These are phyloP conservation scores for Gossypium longicalyx DNA, from an alignment of 345 rosid genomes.

Conservation along the genomic window DNA sequence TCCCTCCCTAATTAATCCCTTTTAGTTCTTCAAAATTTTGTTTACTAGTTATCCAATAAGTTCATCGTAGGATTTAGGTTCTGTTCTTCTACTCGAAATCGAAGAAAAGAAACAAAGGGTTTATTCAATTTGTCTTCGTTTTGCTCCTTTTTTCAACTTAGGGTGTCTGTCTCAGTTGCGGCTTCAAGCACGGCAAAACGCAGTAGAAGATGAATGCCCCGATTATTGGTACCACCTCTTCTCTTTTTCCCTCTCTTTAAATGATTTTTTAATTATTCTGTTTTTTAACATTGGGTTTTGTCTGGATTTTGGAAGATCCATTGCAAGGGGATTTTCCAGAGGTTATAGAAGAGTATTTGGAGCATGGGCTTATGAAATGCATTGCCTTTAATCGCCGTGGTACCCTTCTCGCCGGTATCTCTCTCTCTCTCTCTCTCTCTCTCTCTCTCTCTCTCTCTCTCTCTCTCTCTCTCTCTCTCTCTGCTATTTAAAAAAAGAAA, in stretches of 20 bases:
- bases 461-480: not conserved
- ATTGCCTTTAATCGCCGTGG: slow-evolving; percentile 97
- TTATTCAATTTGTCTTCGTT: not conserved
- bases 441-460: too few relatives aligned
- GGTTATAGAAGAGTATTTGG: slow-evolving; percentile 94
- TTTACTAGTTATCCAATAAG: not conserved
- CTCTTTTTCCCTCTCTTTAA: not conserved
- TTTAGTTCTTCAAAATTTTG: not conserved
- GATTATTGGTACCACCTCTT: slow-evolving; percentile 43
- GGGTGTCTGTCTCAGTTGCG: not conserved
- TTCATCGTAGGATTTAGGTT: not conserved
- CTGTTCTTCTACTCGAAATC: not conserved
- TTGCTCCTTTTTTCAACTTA: not conserved
- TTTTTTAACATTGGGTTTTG: not conserved
- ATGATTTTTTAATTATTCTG: not conserved
- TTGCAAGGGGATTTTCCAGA: slow-evolving; percentile 99
- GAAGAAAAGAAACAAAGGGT: not conserved
- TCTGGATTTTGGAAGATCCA: slow-evolving; percentile 46
- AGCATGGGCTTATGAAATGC: slow-evolving; percentile 90
- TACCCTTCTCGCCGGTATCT: slow-evolving; percentile 78
- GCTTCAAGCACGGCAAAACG: not conserved
- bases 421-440: too few relatives aligned
- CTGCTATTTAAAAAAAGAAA: too few relatives aligned
- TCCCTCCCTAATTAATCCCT: not conserved
- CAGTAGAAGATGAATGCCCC: slow-evolving; percentile 47